These are phyloP conservation scores for Fusarium anthophilum DNA, from an alignment of 2,329 filamentous ascomycete genomes.

Conservation along the genomic window DNA sequence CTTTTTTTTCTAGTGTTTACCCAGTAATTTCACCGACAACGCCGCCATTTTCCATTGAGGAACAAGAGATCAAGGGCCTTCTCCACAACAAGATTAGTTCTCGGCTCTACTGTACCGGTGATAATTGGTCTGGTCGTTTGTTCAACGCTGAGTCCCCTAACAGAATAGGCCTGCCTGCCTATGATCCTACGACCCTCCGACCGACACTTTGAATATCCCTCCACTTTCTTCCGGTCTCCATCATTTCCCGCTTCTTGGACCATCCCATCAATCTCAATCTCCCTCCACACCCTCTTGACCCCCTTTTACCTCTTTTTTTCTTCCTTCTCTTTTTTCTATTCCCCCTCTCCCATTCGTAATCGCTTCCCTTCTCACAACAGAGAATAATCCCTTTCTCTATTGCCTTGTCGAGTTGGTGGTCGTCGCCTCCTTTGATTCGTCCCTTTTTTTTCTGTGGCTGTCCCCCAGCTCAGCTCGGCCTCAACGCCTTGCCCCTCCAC, in stretches of 20 bases:
- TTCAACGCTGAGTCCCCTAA: not conserved
- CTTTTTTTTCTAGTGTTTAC: not conserved
- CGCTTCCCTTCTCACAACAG: slow-evolving; percentile 4
- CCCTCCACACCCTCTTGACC: slow-evolving; percentile 32
- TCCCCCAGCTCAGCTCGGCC: slow-evolving; percentile 15
- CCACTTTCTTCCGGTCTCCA: slow-evolving; percentile 35
- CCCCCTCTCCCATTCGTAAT: not conserved
- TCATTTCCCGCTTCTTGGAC: slow-evolving; percentile 28
- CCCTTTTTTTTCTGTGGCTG: slow-evolving; percentile 21
- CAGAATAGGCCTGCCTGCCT: not conserved
- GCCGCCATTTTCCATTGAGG: slow-evolving; percentile 10
- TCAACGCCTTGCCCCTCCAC: slow-evolving; percentile 34
- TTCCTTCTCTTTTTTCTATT: not conserved
- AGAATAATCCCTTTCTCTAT: slow-evolving; percentile 13
- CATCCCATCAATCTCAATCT: slow-evolving; percentile 23
- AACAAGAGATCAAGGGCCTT: not conserved
- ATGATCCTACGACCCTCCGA: slow-evolving; percentile 18
- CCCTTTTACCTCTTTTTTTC: slow-evolving; percentile 27
- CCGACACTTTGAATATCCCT: slow-evolving; percentile 34
- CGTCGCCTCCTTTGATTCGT: slow-evolving; percentile 10
- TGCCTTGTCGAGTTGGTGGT: slow-evolving; percentile 31
- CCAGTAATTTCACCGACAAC: slow-evolving; percentile 12
- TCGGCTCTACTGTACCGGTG: slow-evolving; percentile 10
- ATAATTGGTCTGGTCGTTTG: not conserved
- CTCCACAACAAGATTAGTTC: slow-evolving; percentile 6